Conservation (phyloP, 768 basidiomycete genomes). For the Pleurotus citrinopileatus region DNA sequence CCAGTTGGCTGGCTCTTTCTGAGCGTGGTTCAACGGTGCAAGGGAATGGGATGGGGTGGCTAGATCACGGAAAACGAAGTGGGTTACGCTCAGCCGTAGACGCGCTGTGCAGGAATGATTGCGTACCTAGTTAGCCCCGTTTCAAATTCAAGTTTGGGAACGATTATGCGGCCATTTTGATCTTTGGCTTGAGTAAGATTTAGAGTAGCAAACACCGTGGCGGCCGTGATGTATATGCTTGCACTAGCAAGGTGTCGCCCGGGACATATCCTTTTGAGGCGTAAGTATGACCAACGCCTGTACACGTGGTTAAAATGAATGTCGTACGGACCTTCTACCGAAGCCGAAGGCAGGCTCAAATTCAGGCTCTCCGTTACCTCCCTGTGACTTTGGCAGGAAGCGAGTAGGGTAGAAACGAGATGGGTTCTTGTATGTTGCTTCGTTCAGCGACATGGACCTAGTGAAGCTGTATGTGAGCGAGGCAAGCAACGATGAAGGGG, state of each 20-base stretch:
- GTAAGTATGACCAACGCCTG: constrained; percentile 18
- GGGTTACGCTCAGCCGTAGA: background rate
- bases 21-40: constrained; percentile 14
- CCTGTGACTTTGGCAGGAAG: background rate
- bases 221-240: constrained; percentile 44
- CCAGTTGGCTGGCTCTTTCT: background rate
- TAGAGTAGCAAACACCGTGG: constrained; percentile 43
- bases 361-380: background rate
- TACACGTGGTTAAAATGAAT: background rate
- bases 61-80: background rate
- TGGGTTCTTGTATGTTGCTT: background rate
- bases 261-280: constrained; percentile 40
- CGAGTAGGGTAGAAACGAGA: background rate
- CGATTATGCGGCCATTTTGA: constrained; percentile 29
- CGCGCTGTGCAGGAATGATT: background rate
- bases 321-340: background rate
- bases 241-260: constrained; percentile 44
- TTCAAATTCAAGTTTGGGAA: constrained; percentile 36
- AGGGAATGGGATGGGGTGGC: constrained; percentile 13
- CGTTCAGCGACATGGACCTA: constrained; percentile 3
- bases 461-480: no score
- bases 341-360: constrained; percentile 4
- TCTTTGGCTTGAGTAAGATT: constrained; percentile 38
- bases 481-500: no score
- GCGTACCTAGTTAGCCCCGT: constrained; percentile 43